Percentiles rank a stretch among this genome's conserved stretches.
Evolutionary conservation across 768 basidiomycete genomes (phyloP).

Genomic region (Tulasnella sp.): DNA sequence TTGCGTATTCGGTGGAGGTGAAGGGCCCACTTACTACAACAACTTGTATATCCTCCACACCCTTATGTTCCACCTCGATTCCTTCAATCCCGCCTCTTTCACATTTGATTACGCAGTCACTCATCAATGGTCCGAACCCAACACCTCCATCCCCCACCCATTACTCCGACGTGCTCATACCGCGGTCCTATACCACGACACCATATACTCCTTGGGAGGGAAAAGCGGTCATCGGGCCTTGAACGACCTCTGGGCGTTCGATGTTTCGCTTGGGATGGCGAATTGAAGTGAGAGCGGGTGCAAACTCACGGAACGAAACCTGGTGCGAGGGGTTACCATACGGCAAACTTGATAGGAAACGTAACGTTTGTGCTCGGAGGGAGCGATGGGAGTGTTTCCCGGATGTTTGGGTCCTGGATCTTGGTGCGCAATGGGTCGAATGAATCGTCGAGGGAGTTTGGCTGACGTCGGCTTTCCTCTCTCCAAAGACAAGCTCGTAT

Average conservation of each 20-base stretch:
- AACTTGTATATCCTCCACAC: constrained; percentile 84
- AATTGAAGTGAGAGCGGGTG: constrained; percentile 63
- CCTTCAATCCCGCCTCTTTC: background rate
- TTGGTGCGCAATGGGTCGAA: constrained; percentile 58
- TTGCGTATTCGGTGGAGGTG: constrained; percentile 40
- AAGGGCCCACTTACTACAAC: constrained; percentile 81
- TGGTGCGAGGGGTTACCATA: constrained; percentile 74
- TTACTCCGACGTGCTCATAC: constrained; percentile 56
- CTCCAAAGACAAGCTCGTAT: constrained; percentile 42
- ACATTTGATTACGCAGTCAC: constrained; percentile 37
- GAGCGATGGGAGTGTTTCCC: constrained; percentile 91
- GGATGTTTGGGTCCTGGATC: constrained; percentile 83
- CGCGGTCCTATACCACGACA: constrained; percentile 61
- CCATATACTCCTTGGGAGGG: constrained; percentile 86
- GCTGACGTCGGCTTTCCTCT: background rate
- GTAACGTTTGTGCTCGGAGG: constrained; percentile 90
- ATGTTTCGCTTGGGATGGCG: constrained; percentile 53
- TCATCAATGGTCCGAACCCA: constrained; percentile 44
- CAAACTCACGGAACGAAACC: constrained; percentile 51
- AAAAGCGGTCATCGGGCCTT: constrained; percentile 90
- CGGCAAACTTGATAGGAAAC: constrained; percentile 72
- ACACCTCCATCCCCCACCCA: constrained; percentile 42
- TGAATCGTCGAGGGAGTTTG: background rate
- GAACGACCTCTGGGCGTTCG: constrained; percentile 90
- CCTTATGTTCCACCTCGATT: constrained; percentile 43